These are phyloP conservation scores for Boletus patriciae DNA, from an alignment of 768 basidiomycete genomes.

Conservation along the genomic window DNA sequence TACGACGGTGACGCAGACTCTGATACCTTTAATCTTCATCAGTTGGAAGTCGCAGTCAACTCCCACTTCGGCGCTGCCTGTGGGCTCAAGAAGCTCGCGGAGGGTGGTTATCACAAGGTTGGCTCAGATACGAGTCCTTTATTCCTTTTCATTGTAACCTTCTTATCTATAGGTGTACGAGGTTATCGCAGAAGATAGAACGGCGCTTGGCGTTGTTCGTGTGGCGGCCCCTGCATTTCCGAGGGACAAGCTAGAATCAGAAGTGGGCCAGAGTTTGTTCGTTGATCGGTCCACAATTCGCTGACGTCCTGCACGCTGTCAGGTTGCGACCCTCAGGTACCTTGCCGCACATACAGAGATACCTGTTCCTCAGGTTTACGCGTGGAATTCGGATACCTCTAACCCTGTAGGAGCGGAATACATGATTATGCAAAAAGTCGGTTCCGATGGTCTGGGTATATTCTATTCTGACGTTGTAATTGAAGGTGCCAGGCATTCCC, in stretches of 20 bases:
- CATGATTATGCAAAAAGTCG: background rate
- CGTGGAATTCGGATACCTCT: background rate
- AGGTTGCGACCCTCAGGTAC: background rate
- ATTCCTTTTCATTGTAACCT: background rate
- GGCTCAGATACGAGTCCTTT: background rate
- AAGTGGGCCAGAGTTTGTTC: background rate
- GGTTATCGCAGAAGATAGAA: background rate
- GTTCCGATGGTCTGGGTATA: background rate
- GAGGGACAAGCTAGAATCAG: slow-evolving; percentile 1
- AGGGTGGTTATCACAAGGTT: slow-evolving; percentile 2
- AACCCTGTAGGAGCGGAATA: slow-evolving; percentile 1
- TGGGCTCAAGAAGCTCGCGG: background rate
- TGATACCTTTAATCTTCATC: background rate
- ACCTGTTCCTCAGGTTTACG: background rate
- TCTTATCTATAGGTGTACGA: background rate
- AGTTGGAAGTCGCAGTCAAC: background rate
- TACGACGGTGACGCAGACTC: background rate
- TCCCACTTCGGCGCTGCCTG: background rate
- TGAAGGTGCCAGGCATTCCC: background rate
- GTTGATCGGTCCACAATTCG: too few relatives aligned
- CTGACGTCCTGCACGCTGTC: background rate
- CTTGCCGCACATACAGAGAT: background rate
- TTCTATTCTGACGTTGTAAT: too few relatives aligned
- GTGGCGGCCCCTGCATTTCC: slow-evolving; percentile 1
- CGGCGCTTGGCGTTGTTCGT: background rate